Evolutionary conservation across 192 early-diverging fungal genomes (phyloP), one percentile per base, ranked within the genome.

Genomic region (Glomus cerebriforme): DNA sequence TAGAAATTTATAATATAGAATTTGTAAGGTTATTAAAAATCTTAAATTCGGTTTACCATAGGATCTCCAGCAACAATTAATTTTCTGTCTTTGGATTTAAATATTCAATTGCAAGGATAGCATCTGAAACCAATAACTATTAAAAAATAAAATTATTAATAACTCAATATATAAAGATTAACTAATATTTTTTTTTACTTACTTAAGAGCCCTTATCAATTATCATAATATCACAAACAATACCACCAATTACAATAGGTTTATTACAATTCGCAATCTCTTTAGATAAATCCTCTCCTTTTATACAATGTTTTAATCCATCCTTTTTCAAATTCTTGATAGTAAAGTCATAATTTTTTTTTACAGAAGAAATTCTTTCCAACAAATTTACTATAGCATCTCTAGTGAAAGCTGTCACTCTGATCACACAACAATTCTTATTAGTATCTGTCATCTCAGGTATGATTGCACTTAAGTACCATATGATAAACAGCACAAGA

Each of bases 361-460:
- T 81, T 26, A 83, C 64, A 6, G 63, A 65, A 1, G 58, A 75
- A 62, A 88, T 79, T 17, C 84, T 82, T 5, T 60, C 43, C 19
- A 85, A 74, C 26, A 88, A 63, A 45, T 86, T 85, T 34, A 78
- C 35, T 70, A 88, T 86, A 5, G 87, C 85, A 5, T 82, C 71
- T 39, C 85, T 81, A 3, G 87, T 86, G n/a, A 83, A 86, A 9
- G 87, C 87, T 19, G 87, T 85, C 26, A 88, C n/a, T 17, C 84
- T 85, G 69, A 88, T 86, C 7, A 85, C 77, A 47, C 83, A 79
- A 47, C 83, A 79, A 59, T 84, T 66, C 60, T 79, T 82, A 69
- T 78, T 78, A 12, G 74, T 79, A 47, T 81, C 82, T 26, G 31
- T 34, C 4, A 67, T 59, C 13, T 81, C 12, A 26, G 79, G 69